Evolutionary conservation across 495 filamentous ascomycete species (phyloP), one percentile per base, ranked within the genome.

Genomic region (Poronia punctata): DNA sequence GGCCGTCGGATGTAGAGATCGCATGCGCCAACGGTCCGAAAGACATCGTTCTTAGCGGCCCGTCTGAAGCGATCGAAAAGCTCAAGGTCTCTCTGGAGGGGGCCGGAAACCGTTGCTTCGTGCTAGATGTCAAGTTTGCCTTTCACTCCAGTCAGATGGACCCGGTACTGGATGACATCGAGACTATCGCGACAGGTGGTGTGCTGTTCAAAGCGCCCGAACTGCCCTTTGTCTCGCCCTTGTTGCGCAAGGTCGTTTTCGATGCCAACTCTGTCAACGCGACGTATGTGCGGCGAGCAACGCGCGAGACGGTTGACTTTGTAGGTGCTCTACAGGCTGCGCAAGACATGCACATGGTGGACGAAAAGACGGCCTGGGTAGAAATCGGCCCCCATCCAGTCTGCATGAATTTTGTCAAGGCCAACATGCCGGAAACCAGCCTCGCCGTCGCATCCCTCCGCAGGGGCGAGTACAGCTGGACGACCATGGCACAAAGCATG

Each of bases 111-210:
- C 15, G 27, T 5, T 14, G 15, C 5, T 5, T 11, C 27, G 4
- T 11, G 10, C 27, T 4, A 29, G 5, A 29, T 29, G 4, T 10
- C 27, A 29, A n/a, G 27, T 84, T 72, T 40, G 82, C 79, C 9
- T 85, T 84, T 60, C 82, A 86, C 57, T 76, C 79, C 7, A 59
- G 70, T 0, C 82, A 85, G 47, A 69, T 83, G 21, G 75, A 83
- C 14, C 67, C 77, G 12, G 75, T 85, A 10, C 62, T 84, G 3
- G 64, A 71, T 2, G 60, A 62, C 0, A 76, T 83, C 38, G 70
- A 75, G 8, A 46, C 57, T 0, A 36, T 68, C 23, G 75, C 75
- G 4, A 58, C 49, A 22, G 57, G 59, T 6, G 9, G 26, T 5
- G 63, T 82, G 14, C 60, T 45, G 5, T 84, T 80, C 58, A 55